Base-by-base conservation (phyloP, 371 early-diverging fungal genomes). In the Mucor mucedo region DNA sequence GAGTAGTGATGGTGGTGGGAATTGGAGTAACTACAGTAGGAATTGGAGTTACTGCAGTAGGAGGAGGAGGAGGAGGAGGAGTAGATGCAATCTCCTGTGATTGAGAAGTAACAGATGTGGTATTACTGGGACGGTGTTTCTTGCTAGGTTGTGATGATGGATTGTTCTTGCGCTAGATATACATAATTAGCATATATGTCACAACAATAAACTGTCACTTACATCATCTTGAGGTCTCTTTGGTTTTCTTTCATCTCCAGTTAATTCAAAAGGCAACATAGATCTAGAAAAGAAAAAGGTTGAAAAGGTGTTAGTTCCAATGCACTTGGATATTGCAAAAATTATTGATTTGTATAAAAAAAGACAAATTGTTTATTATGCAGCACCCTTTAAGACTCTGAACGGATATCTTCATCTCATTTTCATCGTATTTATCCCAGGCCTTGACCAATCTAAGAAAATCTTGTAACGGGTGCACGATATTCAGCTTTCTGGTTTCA, bases 401-500 rank as follows among this genome's bases (percentile, higher is more conserved):
- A 35, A 94, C 82, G 28, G 78, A 73, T 47, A 95, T 85, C 9
- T 78, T 86, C 95, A 94, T 95, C 3, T 72, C 68, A 21, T 62
- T 61, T 32, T 82, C 82, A 54, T 93, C 90, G 63, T 76, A 94
- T 58, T 83, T 84, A 62, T 94, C 94, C 92, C 93, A 93, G 21
- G 69, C 60, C 68, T 90, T 89, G 62, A 95, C 91, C 47, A 95
- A 68, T 13, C 87, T 85, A 11, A 79, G 84, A 72, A 95, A 98
- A 58, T 95, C 97, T 28, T 80, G 76, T 6, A 86, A 89, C 6
- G 95, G 93, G 84, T 91, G 87, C 6, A 87, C 73, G 14, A 97
- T 71, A 63, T 95, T 89, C 61, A 93, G 63, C 58, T 82, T 78
- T 40, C 86, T 76, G 16, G 74, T 82, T 44, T 73, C 85, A 30